A percentile compares a stretch with the other conserved stretches of the same genome.
phyloP scores from a whole-genome alignment of 306 rosid species.

The Cicer pinnatifidum region DNA sequence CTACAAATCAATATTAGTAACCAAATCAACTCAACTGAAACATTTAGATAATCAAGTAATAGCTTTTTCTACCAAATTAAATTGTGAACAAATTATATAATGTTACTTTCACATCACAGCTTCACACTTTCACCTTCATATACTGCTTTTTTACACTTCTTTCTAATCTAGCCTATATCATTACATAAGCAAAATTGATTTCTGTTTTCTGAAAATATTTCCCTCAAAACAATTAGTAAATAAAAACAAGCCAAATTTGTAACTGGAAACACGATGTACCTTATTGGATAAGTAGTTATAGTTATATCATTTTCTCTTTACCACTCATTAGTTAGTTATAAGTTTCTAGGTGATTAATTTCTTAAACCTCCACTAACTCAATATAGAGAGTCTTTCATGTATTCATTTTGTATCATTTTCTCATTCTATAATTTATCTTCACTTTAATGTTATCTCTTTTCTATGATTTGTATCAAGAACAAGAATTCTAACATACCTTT shows the following conservation, averaged over 20 bases:
- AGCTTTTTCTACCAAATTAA: conserved; percentile 11
- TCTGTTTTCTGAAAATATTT: background rate
- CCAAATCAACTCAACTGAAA: conserved; percentile 21
- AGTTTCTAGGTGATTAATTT: too few relatives aligned
- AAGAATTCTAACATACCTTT: conserved; percentile 52
- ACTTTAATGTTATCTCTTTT: too few relatives aligned
- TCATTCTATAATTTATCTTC: too few relatives aligned
- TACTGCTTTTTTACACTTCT: background rate
- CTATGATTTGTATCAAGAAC: too few relatives aligned
- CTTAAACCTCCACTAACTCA: too few relatives aligned
- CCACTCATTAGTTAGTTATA: too few relatives aligned
- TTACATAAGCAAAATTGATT: background rate
- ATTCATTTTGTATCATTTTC: too few relatives aligned
- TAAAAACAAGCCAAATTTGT: background rate
- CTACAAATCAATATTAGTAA: conserved; percentile 47
- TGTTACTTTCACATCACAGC: background rate
- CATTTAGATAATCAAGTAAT: conserved; percentile 21
- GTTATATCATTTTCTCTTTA: too few relatives aligned
- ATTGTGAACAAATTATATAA: background rate
- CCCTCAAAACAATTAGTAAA: background rate
- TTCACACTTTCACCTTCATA: background rate
- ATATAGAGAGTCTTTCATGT: too few relatives aligned
- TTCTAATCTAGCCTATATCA: background rate
- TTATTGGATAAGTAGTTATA: too few relatives aligned
- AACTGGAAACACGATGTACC: conserved; percentile 43